Conservation (phyloP, 2,329 filamentous ascomycete species). For the Albophoma yamanashiensis region DNA sequence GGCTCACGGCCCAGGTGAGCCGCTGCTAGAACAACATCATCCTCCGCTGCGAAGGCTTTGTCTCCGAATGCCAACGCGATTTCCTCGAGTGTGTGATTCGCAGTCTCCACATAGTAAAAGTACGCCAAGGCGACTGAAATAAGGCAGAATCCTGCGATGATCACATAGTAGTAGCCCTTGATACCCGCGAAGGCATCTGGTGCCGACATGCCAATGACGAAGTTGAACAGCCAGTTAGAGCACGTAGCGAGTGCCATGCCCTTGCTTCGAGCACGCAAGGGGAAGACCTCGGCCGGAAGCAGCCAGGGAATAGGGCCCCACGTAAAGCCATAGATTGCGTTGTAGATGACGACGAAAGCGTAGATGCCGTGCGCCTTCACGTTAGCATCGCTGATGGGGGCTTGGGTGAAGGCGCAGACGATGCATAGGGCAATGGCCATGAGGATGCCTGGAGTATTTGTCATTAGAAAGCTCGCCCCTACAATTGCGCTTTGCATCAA, state of each 20-base stretch:
- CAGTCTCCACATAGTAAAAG: background rate
- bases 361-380: background rate
- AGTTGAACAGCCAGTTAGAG: slow-evolving; percentile 25
- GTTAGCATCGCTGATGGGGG: background rate
- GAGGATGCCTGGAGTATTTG: background rate
- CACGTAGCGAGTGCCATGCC: slow-evolving; percentile 27
- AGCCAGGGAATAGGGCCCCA: slow-evolving; percentile 29
- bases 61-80: background rate
- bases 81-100: background rate
- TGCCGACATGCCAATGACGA: slow-evolving; percentile 22
- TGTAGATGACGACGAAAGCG: background rate
- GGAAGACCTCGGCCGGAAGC: slow-evolving; percentile 17
- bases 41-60: background rate
- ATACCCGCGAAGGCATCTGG: slow-evolving; percentile 29
- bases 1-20: background rate
- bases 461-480: background rate
- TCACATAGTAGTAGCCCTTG: slow-evolving; percentile 28
- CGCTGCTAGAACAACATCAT: background rate
- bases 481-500: background rate
- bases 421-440: background rate
- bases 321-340: slow-evolving; percentile 9
- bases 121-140: background rate
- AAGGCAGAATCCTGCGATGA: slow-evolving; percentile 30
- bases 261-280: slow-evolving; percentile 25
- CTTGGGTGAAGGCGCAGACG: background rate